Evolutionary conservation across 768 basidiomycete genomes (phyloP), one percentile per base, ranked within the genome.

Genomic region (Naganishia onofrii): DNA sequence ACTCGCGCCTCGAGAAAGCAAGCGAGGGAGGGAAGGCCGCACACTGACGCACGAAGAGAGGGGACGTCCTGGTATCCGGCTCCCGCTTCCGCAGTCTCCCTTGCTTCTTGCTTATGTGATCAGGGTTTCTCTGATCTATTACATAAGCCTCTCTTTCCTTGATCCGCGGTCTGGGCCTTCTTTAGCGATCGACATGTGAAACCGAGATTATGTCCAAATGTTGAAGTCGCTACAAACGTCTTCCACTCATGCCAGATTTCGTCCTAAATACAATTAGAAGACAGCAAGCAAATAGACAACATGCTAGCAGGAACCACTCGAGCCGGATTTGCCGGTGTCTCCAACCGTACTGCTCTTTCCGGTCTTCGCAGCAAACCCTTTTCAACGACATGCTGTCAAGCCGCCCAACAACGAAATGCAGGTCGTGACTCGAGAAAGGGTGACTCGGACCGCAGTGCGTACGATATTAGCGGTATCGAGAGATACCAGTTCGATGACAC

Each of bases 401-500:
- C 60, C 21, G 60, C 60, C 13, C 60, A 63, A 44, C 60, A 63
- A 63, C 60, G 60, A 44, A 44, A 63, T 42, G 38, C 31, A 58
- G 57, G 60, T 44, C 60, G 60, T 28, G 60, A 63, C 17, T 17
- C 38, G 60, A 63, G 60, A 26, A 63, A 42, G 36, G 57, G 57
- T 13, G 60, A 63, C 60, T 44, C 38, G 38, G 60, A 63, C 23
- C 60, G 60, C 23, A 63, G 75, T 38, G 72, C 68, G 28, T 74
- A 66, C 65, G 76, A 76, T 60, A 69, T 78, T 31, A 68, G 67
- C 28, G 63, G 70, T 31, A 52, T 76, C 15, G 64, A 73, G 36
- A 66, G 74, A 21, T 82, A 79, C 69, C 71, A 77, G n/a, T 78
- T 79, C 26, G 85, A 89, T 70, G 92, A 93, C 77, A 84, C 88